phyloP scores from a whole-genome alignment of 176 grass and related monocot genomes.

The Hyparrhenia diplandra region DNA sequence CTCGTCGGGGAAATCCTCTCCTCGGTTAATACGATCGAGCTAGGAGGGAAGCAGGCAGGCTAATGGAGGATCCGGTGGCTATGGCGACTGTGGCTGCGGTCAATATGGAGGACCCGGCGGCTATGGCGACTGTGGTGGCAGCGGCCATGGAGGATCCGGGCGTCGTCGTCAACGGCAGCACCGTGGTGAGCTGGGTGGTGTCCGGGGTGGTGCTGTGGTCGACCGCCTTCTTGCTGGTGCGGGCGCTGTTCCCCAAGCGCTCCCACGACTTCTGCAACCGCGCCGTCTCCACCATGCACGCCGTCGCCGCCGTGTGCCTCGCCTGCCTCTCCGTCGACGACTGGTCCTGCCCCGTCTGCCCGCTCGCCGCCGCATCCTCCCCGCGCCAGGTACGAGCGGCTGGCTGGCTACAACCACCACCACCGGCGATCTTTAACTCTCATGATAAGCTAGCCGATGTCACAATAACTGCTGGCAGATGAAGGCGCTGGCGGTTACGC shows the following conservation, averaged over 20 bases:
- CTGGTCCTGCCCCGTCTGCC: constrained; percentile 52
- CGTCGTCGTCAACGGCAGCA: not conserved
- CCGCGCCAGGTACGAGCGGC: constrained; percentile 36
- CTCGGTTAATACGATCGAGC: no score
- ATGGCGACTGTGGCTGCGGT: not conserved
- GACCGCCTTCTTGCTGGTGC: constrained; percentile 46
- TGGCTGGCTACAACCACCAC: not conserved
- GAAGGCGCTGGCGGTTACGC: constrained; percentile 52
- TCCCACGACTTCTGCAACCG: constrained; percentile 75
- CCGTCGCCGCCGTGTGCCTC: constrained; percentile 44
- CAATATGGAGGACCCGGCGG: constrained; percentile 11
- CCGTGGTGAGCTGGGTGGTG: constrained; percentile 30
- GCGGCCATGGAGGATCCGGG: no score
- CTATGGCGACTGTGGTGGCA: no score
- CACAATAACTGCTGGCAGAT: constrained; percentile 27
- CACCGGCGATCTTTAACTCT: not conserved
- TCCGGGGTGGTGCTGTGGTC: constrained; percentile 55
- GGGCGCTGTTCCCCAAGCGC: constrained; percentile 36
- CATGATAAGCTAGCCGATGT: no score
- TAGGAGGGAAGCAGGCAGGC: not conserved
- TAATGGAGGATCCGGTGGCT: not conserved
- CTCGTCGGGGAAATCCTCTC: no score
- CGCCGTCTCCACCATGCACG: constrained; percentile 52
- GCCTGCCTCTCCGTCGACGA: constrained; percentile 50
- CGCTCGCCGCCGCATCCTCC: constrained; percentile 50